Percentiles rank a stretch among this genome's conserved stretches.
Evolutionary conservation across 495 filamentous ascomycete genomes (phyloP).

Genomic region (Bacidia rubella): DNA sequence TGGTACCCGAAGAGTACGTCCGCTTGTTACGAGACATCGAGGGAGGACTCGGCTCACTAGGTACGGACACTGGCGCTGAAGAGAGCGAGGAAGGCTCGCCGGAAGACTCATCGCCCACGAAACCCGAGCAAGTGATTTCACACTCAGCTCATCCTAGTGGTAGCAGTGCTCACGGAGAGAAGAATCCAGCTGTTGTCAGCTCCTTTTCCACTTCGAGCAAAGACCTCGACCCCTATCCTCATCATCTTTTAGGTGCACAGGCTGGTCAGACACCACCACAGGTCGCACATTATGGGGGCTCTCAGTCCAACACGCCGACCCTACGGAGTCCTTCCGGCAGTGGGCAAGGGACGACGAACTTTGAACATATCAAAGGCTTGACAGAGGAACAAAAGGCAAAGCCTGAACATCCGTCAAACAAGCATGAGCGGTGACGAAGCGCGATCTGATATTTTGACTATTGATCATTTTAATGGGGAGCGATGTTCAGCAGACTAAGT

Average conservation of each 20-base stretch:
- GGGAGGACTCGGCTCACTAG: slow-evolving; percentile 42
- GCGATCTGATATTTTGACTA: neutral
- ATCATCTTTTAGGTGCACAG: slow-evolving; percentile 44
- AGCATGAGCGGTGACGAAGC: neutral
- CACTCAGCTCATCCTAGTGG: slow-evolving; percentile 28
- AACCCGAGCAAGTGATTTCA: slow-evolving; percentile 43
- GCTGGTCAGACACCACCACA: slow-evolving; percentile 46
- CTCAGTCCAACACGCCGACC: slow-evolving; percentile 48
- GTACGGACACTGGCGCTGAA: slow-evolving; percentile 23
- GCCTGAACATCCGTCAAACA: neutral
- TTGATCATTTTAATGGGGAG: too few relatives aligned
- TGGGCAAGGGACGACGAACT: neutral
- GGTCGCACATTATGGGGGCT: slow-evolving; percentile 50
- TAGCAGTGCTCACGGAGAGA: slow-evolving; percentile 23
- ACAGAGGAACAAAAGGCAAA: neutral
- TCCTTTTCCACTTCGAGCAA: slow-evolving; percentile 66
- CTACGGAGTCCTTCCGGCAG: slow-evolving; percentile 10
- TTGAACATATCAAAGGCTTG: slow-evolving; percentile 1
- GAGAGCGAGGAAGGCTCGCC: slow-evolving; percentile 12
- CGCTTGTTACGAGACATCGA: slow-evolving; percentile 85
- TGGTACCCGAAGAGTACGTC: slow-evolving; percentile 96
- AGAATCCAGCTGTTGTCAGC: slow-evolving; percentile 53
- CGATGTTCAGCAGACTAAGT: neutral
- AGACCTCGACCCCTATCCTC: slow-evolving; percentile 58
- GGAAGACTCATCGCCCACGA: slow-evolving; percentile 24